Evolutionary conservation across 2,329 filamentous ascomycete species (phyloP).

Genomic region (Canariomyces notabilis): DNA sequence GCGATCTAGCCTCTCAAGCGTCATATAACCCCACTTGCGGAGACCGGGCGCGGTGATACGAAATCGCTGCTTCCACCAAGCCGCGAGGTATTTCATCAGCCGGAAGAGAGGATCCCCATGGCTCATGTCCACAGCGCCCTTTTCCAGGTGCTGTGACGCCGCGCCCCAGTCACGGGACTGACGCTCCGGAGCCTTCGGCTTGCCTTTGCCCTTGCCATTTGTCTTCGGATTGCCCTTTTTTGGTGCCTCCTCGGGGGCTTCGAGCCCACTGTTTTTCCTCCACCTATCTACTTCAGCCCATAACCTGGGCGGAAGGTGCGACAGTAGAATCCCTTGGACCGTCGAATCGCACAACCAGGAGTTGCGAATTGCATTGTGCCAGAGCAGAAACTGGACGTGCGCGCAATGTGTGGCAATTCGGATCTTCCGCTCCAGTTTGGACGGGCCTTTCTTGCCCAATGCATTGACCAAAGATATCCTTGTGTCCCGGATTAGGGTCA

Average conservation of each 20-base stretch:
- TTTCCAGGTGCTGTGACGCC: conserved; percentile 63
- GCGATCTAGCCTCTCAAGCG: conserved; percentile 67
- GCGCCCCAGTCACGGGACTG: conserved; percentile 63
- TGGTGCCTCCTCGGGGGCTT: conserved; percentile 35
- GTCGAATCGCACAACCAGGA: conserved; percentile 74
- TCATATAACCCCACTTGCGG: conserved; percentile 85
- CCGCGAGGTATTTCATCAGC: conserved; percentile 68
- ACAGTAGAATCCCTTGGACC: conserved; percentile 69
- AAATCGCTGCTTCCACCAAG: conserved; percentile 87
- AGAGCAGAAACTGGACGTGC: conserved; percentile 82
- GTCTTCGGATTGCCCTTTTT: conserved; percentile 19
- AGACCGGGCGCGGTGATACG: conserved; percentile 70
- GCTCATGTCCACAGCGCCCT: conserved; percentile 69
- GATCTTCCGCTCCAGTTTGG: conserved; percentile 76
- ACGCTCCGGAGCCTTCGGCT: conserved; percentile 34
- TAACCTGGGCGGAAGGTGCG: conserved; percentile 63
- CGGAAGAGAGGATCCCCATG: conserved; percentile 75
- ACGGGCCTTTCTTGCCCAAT: conserved; percentile 73
- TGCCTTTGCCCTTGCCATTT: conserved; percentile 24
- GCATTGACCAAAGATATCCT: conserved; percentile 57
- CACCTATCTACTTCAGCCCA: conserved; percentile 71
- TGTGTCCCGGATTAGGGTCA: conserved; percentile 60
- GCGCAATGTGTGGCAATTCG: conserved; percentile 77
- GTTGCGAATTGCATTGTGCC: conserved; percentile 84
- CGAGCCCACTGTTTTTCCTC: conserved; percentile 62